Conservation (phyloP, 257 asterid species). For the Solanum rostratum region DNA sequence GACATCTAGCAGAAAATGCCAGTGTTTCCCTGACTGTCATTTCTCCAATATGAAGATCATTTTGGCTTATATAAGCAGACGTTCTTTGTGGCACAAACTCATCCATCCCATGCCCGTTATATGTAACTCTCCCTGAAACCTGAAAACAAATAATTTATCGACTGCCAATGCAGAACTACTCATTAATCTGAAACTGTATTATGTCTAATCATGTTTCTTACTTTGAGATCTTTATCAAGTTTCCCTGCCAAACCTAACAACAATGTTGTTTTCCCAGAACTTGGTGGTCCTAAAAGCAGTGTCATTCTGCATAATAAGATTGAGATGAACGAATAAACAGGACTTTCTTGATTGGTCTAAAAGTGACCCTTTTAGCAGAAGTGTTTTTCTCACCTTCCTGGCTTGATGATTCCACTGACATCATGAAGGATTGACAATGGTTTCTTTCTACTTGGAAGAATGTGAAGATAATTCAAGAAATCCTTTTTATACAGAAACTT, state of each 20-base stretch:
- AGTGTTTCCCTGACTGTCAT: slow-evolving; percentile 85
- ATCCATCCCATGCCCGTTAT: slow-evolving; percentile 61
- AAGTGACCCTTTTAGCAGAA: background rate
- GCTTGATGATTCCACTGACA: slow-evolving; percentile 68
- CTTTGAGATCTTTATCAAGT: slow-evolving; percentile 56
- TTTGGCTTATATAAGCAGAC: slow-evolving; percentile 81
- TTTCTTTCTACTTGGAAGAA: slow-evolving; percentile 61
- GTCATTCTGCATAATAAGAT: slow-evolving; percentile 45
- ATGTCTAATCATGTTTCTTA: slow-evolving; percentile 11
- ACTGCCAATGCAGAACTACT: background rate
- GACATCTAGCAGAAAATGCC: slow-evolving; percentile 91
- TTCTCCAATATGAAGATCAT: slow-evolving; percentile 82
- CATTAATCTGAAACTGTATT: background rate
- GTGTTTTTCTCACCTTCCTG: slow-evolving; percentile 49
- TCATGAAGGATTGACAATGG: slow-evolving; percentile 69
- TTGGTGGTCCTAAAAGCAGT: slow-evolving; percentile 83
- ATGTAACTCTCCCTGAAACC: slow-evolving; percentile 69
- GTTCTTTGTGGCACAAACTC: slow-evolving; percentile 86
- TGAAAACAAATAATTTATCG: background rate
- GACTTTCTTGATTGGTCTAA: background rate
- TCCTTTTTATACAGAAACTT: slow-evolving; percentile 27
- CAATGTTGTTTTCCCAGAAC: slow-evolving; percentile 85
- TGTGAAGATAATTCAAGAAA: slow-evolving; percentile 37
- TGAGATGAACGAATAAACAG: background rate
- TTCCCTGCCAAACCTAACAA: slow-evolving; percentile 84